A percentile compares a stretch with the other conserved stretches of the same genome.
Evolutionary conservation across 1,139 yeast species (phyloP).

Genomic region (Debaryomyces udenii): DNA sequence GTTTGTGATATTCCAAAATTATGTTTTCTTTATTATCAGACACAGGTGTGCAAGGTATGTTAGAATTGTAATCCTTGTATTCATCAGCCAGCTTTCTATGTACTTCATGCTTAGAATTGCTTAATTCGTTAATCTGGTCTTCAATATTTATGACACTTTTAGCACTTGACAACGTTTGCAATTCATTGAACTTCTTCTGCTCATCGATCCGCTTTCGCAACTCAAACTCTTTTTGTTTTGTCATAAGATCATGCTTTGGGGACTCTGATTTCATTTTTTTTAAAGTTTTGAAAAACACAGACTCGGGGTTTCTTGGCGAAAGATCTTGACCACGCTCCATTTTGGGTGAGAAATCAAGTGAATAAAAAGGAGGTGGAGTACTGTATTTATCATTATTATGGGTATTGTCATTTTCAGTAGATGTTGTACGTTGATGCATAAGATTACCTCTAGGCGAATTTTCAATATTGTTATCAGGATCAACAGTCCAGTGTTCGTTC

Average conservation of each 20-base stretch:
- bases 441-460: neutral
- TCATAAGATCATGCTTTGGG: constrained; percentile 15
- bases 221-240: constrained; percentile 29
- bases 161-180: constrained; percentile 14
- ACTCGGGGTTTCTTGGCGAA: constrained; percentile 6
- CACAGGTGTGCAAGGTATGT: neutral
- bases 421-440: neutral
- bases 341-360: constrained; percentile 21
- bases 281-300: constrained; percentile 13
- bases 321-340: constrained; percentile 8
- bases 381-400: constrained; percentile 1
- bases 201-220: constrained; percentile 32
- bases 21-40: constrained; percentile 13
- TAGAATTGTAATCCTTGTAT: neutral
- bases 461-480: neutral
- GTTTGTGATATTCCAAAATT: too few relatives aligned
- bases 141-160: constrained; percentile 6
- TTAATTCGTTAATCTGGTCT: constrained; percentile 5
- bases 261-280: constrained; percentile 13
- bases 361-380: constrained; percentile 20
- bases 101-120: constrained; percentile 5
- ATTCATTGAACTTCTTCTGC: constrained; percentile 25
- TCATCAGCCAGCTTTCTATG: neutral
- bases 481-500: constrained; percentile 17
- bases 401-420: neutral